Conservation (phyloP, 2,329 filamentous ascomycete species). For the Amylocarpus encephaloides region DNA sequence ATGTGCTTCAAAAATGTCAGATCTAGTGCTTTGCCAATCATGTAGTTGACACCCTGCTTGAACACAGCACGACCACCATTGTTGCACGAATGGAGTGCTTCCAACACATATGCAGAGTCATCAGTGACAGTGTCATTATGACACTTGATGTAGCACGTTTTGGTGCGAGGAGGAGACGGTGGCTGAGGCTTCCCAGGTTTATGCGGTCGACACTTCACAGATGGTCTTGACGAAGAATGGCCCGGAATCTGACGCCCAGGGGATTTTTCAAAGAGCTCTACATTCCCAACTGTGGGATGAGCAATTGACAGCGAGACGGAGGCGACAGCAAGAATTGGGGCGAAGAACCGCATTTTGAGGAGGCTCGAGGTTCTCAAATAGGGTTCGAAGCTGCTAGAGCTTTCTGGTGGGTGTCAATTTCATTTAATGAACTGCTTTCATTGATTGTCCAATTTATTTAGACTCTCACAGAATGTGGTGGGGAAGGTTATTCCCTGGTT, state of each 20-base stretch:
- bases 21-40: conserved; percentile 57
- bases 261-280: conserved; percentile 1
- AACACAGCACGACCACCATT: conserved; percentile 54
- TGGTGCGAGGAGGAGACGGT: conserved; percentile 16
- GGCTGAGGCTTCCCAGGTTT: conserved; percentile 15
- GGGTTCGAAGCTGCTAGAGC: background rate
- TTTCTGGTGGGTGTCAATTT: background rate
- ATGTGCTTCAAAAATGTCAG: conserved; percentile 58
- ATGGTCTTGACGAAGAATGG: conserved; percentile 23
- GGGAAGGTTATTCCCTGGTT: background rate
- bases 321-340: background rate
- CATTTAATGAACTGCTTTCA: too few relatives aligned
- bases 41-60: conserved; percentile 48
- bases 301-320: background rate
- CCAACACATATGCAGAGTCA: conserved; percentile 42
- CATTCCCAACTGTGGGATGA: background rate
- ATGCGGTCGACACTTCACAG: conserved; percentile 21
- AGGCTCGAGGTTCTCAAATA: background rate
- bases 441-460: background rate
- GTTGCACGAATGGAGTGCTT: conserved; percentile 52
- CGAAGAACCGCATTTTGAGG: background rate
- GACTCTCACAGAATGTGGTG: too few relatives aligned
- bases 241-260: conserved; percentile 10
- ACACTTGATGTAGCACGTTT: conserved; percentile 26
- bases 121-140: conserved; percentile 24